Base-by-base conservation (phyloP, 2,329 filamentous ascomycete species). In the Penicillium occitanis region DNA sequence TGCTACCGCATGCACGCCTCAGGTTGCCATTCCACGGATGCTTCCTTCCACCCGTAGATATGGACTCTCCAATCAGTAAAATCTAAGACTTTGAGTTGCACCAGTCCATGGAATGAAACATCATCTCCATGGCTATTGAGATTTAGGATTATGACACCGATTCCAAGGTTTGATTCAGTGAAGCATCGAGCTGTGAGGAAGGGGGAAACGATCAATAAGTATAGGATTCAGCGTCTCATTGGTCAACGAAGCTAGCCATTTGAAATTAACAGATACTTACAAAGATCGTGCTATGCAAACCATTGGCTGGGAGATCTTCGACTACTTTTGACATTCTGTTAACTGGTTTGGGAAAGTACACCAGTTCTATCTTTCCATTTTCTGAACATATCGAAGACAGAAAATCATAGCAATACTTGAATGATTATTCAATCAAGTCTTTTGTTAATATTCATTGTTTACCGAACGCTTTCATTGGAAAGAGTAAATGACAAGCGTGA, bases 321-420 rank as follows among this genome's bases (percentile, higher is more conserved):
- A 55, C 25, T 53, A n/a, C n/a, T 25, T 42, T 62, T 37, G 19
- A 22, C 35, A 33, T 63, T 55, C 35, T 55, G 22, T 44, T 44
- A 42, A 44, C 61, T 50, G 5, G 1, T 44, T 55, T 63, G 28
- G 48, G 61, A 55, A 63, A 63, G 48, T 42, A 63, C 48, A 55
- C n/a, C 22, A 1, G 8, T 22, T 25, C 19, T 40, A 37, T 22
- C 4, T 57, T 8, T 37, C 53, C 53, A 17, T 14, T 40, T 30
- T 22, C 35, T 57, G 53, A 37, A 3, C n/a, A 22, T 37, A 7
- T 44, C 10, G n/a, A 19, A 55, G 4, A 55, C 17, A 3, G 8
- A 14, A 14, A 17, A 28, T n/a, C 11, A 33, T n/a, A n/a, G 28
- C 7, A n/a, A 30, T 5, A 10, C 14, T 53, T n/a, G 14, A n/a